Evolutionary conservation across 2,329 filamentous ascomycete species (phyloP).

Genomic region (Didymella glomerata): DNA sequence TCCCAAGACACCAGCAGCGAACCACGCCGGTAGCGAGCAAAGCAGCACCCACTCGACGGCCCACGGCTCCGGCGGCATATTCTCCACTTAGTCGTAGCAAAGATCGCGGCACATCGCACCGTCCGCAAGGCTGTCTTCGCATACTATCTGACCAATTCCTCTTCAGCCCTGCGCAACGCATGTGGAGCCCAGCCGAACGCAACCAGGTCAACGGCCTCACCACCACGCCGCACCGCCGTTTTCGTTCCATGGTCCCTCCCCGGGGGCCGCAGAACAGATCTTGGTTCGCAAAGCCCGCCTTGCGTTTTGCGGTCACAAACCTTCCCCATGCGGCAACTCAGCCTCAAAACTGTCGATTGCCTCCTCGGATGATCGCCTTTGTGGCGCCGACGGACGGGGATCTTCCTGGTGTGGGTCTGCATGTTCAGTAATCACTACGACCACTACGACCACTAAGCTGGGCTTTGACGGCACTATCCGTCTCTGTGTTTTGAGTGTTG

Average conservation of each 20-base stretch:
- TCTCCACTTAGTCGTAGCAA: neutral
- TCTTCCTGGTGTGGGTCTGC: conserved; percentile 3
- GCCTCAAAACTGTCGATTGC: conserved; percentile 29
- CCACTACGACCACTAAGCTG: neutral
- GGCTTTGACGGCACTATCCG: too few species aligned
- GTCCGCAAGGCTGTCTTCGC: neutral
- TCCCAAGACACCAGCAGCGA: neutral
- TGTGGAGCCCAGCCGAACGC: neutral
- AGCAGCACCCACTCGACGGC: neutral
- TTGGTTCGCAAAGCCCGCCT: conserved; percentile 12
- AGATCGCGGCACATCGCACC: neutral
- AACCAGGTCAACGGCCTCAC: neutral
- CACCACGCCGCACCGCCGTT: neutral
- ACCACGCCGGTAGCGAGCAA: neutral
- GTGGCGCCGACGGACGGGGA: conserved; percentile 25
- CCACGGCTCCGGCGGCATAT: neutral
- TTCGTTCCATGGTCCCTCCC: conserved; percentile 5
- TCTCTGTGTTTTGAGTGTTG: too few species aligned
- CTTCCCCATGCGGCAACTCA: conserved; percentile 32
- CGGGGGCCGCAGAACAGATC: conserved; percentile 5
- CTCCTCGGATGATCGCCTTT: conserved; percentile 38
- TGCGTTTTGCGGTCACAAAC: conserved; percentile 22
- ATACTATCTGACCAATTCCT: neutral
- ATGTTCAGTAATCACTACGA: neutral
- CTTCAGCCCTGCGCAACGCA: neutral